Percentiles rank a stretch among this genome's conserved stretches.
Conservation (phyloP, 768 basidiomycete genomes). For the Mycena galericulata region DNA sequence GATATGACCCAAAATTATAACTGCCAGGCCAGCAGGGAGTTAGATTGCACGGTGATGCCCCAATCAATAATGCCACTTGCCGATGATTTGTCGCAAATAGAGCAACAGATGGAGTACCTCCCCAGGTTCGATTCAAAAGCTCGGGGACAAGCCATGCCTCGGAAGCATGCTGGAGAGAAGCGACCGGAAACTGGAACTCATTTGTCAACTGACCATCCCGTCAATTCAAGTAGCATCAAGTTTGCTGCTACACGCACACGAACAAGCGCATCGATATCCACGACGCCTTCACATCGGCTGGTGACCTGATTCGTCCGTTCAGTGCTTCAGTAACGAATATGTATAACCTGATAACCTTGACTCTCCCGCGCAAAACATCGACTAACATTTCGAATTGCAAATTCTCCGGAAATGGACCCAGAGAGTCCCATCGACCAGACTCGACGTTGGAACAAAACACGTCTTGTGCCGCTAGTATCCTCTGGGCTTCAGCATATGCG, state of each 20-base stretch:
- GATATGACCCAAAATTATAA: constrained; percentile 71
- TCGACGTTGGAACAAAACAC: constrained; percentile 75
- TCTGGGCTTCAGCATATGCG: constrained; percentile 83
- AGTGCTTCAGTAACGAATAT: not conserved
- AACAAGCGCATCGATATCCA: constrained; percentile 77
- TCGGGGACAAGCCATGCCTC: constrained; percentile 93
- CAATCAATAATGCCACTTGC: constrained; percentile 36
- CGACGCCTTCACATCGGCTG: constrained; percentile 78
- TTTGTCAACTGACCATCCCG: constrained; percentile 75
- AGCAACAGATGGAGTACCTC: constrained; percentile 76
- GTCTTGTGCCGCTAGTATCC: constrained; percentile 78
- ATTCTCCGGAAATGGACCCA: constrained; percentile 74
- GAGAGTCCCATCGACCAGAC: constrained; percentile 55
- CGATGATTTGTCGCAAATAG: constrained; percentile 85
- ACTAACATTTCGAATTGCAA: constrained; percentile 82
- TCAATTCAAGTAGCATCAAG: not conserved
- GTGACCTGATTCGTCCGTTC: constrained; percentile 57
- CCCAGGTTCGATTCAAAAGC: constrained; percentile 76
- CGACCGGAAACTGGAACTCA: constrained; percentile 88
- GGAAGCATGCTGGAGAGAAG: constrained; percentile 89
- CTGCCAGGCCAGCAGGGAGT: constrained; percentile 13
- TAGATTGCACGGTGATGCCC: not conserved
- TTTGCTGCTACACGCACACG: constrained; percentile 59
- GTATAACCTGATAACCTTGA: constrained; percentile 65
- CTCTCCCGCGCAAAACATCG: constrained; percentile 87